Percentiles rank a stretch among this genome's conserved stretches.
Evolutionary conservation across 495 filamentous ascomycete genomes (phyloP).

Genomic region (Friedmanniomyces simplex): DNA sequence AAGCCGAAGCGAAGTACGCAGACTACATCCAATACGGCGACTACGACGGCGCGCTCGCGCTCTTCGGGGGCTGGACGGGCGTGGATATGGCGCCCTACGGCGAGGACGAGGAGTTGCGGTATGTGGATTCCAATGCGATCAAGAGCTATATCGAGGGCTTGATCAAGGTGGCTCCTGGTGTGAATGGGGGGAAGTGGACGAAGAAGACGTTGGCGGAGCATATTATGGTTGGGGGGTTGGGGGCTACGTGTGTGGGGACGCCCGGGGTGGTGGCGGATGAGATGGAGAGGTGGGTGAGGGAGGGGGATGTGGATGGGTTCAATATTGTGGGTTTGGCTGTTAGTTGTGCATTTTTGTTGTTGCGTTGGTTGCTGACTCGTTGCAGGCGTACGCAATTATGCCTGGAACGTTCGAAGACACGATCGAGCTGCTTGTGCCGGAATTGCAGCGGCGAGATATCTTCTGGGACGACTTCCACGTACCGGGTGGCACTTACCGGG

Average conservation of each 20-base stretch:
- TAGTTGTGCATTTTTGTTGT: too few relatives aligned
- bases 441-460: conserved; percentile 44
- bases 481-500: conserved; percentile 16
- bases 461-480: conserved; percentile 24
- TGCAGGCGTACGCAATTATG: conserved; percentile 46
- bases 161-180: conserved; percentile 27
- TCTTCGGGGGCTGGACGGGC: conserved; percentile 56
- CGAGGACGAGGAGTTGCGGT: conserved; percentile 46
- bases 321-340: conserved; percentile 22
- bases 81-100: conserved; percentile 44
- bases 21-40: conserved; percentile 44
- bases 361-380: not conserved
- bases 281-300: conserved; percentile 39
- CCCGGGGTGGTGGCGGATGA: conserved; percentile 41
- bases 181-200: conserved; percentile 48
- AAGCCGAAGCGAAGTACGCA: conserved; percentile 41
- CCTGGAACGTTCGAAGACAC: conserved; percentile 54
- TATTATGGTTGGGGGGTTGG: conserved; percentile 46
- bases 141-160: conserved; percentile 35
- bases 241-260: conserved; percentile 40
- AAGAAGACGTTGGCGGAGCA: conserved; percentile 50
- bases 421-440: conserved; percentile 50
- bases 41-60: conserved; percentile 45
- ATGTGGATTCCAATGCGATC: conserved; percentile 56
- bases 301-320: conserved; percentile 42